Conservation (phyloP, 2,329 filamentous ascomycete species). For the Nemania sp. region DNA sequence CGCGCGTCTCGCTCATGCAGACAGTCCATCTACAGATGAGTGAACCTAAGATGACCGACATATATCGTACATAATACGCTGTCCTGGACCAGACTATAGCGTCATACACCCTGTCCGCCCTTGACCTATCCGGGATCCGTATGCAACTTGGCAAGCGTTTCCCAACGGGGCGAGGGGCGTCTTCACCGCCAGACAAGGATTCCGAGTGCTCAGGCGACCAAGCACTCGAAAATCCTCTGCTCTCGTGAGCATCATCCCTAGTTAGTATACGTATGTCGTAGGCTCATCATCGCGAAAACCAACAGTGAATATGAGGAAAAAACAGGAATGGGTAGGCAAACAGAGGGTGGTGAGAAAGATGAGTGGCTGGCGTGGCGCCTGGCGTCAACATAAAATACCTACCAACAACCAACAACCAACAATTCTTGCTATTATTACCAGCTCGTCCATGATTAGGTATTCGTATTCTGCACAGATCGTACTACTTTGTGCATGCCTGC, state of each 20-base stretch:
- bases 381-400: not conserved
- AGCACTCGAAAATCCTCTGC: constrained; percentile 30
- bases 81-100: constrained; percentile 7
- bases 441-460: not conserved
- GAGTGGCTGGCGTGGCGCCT: not conserved
- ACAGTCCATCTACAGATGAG: constrained; percentile 3
- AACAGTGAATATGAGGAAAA: not conserved
- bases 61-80: constrained; percentile 28
- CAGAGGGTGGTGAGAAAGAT: not conserved
- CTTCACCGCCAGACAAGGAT: constrained; percentile 39
- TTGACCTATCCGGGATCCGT: constrained; percentile 25
- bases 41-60: constrained; percentile 31
- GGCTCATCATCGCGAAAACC: constrained; percentile 12
- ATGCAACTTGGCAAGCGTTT: constrained; percentile 31
- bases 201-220: constrained; percentile 28
- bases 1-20: constrained; percentile 32
- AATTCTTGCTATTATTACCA: not conserved
- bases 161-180: constrained; percentile 16
- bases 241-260: constrained; percentile 30
- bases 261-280: not conserved
- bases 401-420: constrained; percentile 8
- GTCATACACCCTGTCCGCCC: constrained; percentile 12
- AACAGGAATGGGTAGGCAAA: not conserved
- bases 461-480: not conserved
- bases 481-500: too few relatives aligned